These are phyloP conservation scores for Davidsoniella virescens DNA, from an alignment of 2,329 filamentous ascomycete genomes.

Conservation along the genomic window DNA sequence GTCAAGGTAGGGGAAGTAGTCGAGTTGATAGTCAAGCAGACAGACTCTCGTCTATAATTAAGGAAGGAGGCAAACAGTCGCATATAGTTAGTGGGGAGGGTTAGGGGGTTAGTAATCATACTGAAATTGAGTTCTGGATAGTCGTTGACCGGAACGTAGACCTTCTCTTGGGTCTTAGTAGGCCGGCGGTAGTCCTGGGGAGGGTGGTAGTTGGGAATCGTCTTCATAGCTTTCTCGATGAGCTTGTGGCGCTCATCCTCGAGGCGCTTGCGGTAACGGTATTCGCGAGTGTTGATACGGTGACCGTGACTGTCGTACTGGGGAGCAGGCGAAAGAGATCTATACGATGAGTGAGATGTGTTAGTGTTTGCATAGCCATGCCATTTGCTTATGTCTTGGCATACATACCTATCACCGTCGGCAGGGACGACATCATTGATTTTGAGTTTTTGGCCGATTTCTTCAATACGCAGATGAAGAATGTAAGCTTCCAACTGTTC, in stretches of 20 bases:
- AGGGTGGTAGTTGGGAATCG: constrained; percentile 97
- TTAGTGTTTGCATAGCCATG: background rate
- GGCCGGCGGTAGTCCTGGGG: constrained; percentile 96
- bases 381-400: background rate
- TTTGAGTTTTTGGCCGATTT: constrained; percentile 97
- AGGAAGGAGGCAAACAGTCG: constrained; percentile 15
- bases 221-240: constrained; percentile 98
- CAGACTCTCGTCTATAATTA: constrained; percentile 16
- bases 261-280: constrained; percentile 91
- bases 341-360: constrained; percentile 23
- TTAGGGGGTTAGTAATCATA: constrained; percentile 99
- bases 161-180: constrained; percentile 99
- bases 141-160: constrained; percentile 99
- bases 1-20: constrained; percentile 13
- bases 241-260: constrained; percentile 98
- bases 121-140: constrained; percentile 99
- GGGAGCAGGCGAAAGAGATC: constrained; percentile 86
- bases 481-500: constrained; percentile 97
- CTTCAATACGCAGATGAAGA: constrained; percentile 89
- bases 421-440: constrained; percentile 98
- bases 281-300: constrained; percentile 98
- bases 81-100: constrained; percentile 32
- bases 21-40: constrained; percentile 12
- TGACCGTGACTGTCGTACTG: constrained; percentile 99
- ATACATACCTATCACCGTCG: constrained; percentile 76